Conservation (phyloP, 805 yeast genomes). For the Dipodascus geniculatus region DNA sequence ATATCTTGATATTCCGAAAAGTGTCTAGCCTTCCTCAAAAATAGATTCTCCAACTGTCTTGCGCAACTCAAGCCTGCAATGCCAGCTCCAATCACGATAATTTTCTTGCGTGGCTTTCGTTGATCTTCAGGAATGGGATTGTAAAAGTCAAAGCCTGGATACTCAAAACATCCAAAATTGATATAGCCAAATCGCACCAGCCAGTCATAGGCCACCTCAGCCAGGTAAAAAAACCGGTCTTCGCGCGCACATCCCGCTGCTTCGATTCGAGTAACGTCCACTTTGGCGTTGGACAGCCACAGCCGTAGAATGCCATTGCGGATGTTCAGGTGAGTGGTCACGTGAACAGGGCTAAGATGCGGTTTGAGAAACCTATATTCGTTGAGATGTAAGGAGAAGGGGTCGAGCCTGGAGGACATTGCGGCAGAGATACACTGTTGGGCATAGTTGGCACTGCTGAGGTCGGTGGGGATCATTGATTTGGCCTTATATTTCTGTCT, state of each 20-base stretch:
- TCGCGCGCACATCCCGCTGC: conserved; percentile 33
- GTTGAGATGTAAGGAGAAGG: conserved; percentile 25
- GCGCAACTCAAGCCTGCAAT: conserved; percentile 96
- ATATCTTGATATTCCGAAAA: conserved; percentile 29
- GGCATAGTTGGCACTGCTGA: conserved; percentile 25
- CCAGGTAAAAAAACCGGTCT: conserved; percentile 27
- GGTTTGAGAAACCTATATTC: conserved; percentile 27
- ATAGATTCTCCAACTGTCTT: conserved; percentile 74
- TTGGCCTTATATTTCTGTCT: conserved; percentile 26
- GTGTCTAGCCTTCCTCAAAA: conserved; percentile 23
- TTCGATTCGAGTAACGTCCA: conserved; percentile 29
- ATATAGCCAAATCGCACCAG: conserved; percentile 31
- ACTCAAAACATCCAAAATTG: conserved; percentile 30
- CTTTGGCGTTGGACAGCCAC: conserved; percentile 32
- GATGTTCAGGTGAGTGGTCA: conserved; percentile 31
- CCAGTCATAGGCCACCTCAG: conserved; percentile 33
- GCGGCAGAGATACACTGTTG: conserved; percentile 33
- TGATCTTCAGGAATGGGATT: conserved; percentile 16
- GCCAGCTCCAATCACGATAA: conserved; percentile 89
- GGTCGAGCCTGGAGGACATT: conserved; percentile 28
- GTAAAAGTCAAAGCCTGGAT: conserved; percentile 13
- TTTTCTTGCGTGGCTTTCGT: conserved; percentile 28
- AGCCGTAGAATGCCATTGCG: conserved; percentile 31
- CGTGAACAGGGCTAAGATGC: conserved; percentile 25
- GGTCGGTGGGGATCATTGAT: conserved; percentile 29